A percentile compares a stretch with the other conserved stretches of the same genome.
phyloP scores from a whole-genome alignment of 768 basidiomycete genomes.

The Tricholoma bakamatsutake region DNA sequence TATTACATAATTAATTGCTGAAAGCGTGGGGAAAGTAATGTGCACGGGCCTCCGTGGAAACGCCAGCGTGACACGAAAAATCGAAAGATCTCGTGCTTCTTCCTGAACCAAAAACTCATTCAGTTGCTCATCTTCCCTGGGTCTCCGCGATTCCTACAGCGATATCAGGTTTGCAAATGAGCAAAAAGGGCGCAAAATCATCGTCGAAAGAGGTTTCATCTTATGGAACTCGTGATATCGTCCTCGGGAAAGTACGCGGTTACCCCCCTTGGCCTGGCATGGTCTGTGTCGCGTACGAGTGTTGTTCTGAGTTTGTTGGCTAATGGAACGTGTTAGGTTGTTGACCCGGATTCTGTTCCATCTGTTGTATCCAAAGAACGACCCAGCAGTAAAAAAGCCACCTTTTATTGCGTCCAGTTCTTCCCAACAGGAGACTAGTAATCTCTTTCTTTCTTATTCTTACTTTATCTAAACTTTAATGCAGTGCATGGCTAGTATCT shows the following conservation, averaged over 20 bases:
- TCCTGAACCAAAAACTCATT: too few relatives aligned
- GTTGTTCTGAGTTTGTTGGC: not conserved
- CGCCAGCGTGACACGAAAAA: not conserved
- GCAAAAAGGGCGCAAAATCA: slow-evolving; percentile 47
- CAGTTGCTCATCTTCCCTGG: too few relatives aligned
- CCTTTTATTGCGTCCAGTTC: slow-evolving; percentile 70
- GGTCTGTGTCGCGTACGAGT: slow-evolving; percentile 42
- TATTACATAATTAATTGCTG: too few relatives aligned
- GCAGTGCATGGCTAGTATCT: slow-evolving; percentile 77
- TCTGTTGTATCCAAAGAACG: slow-evolving; percentile 59
- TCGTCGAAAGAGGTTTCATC: slow-evolving; percentile 34
- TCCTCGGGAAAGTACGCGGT: slow-evolving; percentile 90
- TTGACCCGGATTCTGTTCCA: slow-evolving; percentile 67
- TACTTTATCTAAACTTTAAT: slow-evolving; percentile 2
- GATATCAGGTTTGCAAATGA: slow-evolving; percentile 29
- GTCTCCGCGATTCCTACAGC: too few relatives aligned
- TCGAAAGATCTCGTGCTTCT: not conserved
- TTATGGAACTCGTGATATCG: slow-evolving; percentile 76
- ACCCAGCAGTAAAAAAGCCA: slow-evolving; percentile 65
- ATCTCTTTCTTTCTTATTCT: slow-evolving; percentile 29
- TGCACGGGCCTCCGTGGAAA: not conserved
- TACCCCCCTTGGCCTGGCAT: slow-evolving; percentile 94
- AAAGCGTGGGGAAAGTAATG: too few relatives aligned
- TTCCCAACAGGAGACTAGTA: slow-evolving; percentile 95
- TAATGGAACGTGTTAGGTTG: slow-evolving; percentile 51